Conservation (phyloP, 129 eudicot species). For the Sambucus nigra region DNA sequence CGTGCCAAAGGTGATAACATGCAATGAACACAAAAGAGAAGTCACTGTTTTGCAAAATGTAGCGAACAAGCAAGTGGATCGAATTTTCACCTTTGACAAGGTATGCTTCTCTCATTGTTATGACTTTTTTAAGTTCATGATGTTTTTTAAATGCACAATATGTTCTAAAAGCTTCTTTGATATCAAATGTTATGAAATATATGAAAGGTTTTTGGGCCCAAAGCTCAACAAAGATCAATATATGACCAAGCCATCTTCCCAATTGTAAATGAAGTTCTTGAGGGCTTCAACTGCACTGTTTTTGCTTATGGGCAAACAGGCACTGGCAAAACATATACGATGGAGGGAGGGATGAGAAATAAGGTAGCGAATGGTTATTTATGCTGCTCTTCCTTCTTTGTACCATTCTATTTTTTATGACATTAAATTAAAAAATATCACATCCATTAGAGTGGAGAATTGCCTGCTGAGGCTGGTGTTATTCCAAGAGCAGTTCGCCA, state of each 20-base stretch:
- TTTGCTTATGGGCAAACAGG: slow-evolving; percentile 94
- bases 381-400: slow-evolving; percentile 4
- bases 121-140: neutral
- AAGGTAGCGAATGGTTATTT: slow-evolving; percentile 34
- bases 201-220: slow-evolving; percentile 76
- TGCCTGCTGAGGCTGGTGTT: slow-evolving; percentile 84
- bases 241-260: slow-evolving; percentile 88
- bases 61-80: slow-evolving; percentile 66
- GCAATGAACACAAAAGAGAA: slow-evolving; percentile 76
- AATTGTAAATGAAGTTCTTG: slow-evolving; percentile 66
- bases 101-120: slow-evolving; percentile 17
- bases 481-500: slow-evolving; percentile 91
- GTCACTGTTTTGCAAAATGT: slow-evolving; percentile 42
- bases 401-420: neutral
- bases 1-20: slow-evolving; percentile 57
- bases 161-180: neutral
- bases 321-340: slow-evolving; percentile 81
- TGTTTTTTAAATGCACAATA: neutral
- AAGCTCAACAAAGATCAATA: slow-evolving; percentile 77
- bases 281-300: slow-evolving; percentile 85
- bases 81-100: slow-evolving; percentile 78
- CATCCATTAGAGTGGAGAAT: slow-evolving; percentile 48
- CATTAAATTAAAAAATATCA: neutral
- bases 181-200: neutral
- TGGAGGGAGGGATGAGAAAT: slow-evolving; percentile 92